Evolutionary conservation across 306 rosid genomes (phyloP), one percentile per base, ranked within the genome.

Genomic region (Rosa chinensis): DNA sequence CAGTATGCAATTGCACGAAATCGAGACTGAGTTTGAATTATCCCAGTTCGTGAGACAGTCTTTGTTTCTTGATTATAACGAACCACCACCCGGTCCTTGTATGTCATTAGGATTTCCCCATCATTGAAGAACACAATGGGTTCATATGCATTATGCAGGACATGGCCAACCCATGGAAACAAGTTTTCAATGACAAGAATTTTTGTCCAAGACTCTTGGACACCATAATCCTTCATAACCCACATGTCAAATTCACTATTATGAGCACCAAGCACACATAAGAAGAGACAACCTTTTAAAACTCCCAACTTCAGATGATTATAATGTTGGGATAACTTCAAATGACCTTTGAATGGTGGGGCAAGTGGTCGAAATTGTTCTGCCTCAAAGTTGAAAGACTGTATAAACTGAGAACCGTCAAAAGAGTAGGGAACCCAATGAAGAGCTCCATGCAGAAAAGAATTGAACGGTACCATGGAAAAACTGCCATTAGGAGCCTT

Each of bases 191-290:
- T 3, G 16, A 40, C 68, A 52, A 49, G n/a, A 58, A 20, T 21
- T 40, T 68, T 77, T n/a, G 81, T 78, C 76, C 81, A 55, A n/a
- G 81, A 78, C 14, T 78, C 81, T 48, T 55, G 16, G 20, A 78
- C 75, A 42, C 75, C 75, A 78, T 69, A 42, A 16, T 78, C 80
- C 43, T 77, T 77, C 80, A 77, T 77, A 66, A 77, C 37, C 80
- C 80, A 66, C 32, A 77, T 66, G 40, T 50, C 80, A 37, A 35
- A 20, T 4, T 25, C 20, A 2, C 5, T 56, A 6, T 52, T 7
- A 5, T 6, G 4, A 4, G 7, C 23, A 58, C 35, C 37, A 23
- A 59, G 23, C 8, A 23, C 67, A 62, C 67, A 11, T 28, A 8
- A 62, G 0, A 59, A 25, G 3, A 62, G 16, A 62, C 40, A 62